These are phyloP conservation scores for Lachancea cidri DNA, from an alignment of 805 yeast species.

Conservation along the genomic window DNA sequence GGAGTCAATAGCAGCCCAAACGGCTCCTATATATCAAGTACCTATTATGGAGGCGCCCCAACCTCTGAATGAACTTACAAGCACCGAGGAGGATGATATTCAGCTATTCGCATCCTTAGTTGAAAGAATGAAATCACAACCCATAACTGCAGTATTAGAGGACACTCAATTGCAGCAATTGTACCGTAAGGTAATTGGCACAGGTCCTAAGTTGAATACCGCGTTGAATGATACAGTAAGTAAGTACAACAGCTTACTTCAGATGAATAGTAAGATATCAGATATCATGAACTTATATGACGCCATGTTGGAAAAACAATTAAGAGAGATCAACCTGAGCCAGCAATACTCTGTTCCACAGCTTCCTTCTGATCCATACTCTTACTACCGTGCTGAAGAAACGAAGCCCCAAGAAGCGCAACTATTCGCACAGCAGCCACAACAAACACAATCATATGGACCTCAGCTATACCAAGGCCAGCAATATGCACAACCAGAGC, in stretches of 20 bases:
- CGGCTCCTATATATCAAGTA: constrained; percentile 5
- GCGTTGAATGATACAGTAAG: constrained; percentile 53
- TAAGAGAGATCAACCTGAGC: constrained; percentile 35
- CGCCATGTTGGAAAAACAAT: constrained; percentile 57
- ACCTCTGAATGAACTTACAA: constrained; percentile 38
- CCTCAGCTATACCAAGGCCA: background rate
- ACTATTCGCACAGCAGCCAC: constrained; percentile 10
- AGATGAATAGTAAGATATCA: constrained; percentile 72
- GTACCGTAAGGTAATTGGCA: constrained; percentile 51
- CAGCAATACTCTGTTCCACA: constrained; percentile 27
- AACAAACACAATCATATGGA: constrained; percentile 4
- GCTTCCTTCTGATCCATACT: constrained; percentile 26
- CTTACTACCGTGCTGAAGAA: constrained; percentile 16
- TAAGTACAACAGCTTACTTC: constrained; percentile 61
- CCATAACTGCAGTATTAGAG: constrained; percentile 36
- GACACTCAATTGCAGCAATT: constrained; percentile 34
- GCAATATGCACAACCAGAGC: constrained; percentile 15
- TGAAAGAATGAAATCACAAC: constrained; percentile 45
- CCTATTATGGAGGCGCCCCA: constrained; percentile 11
- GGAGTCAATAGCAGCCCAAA: constrained; percentile 4
- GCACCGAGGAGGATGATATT: constrained; percentile 65
- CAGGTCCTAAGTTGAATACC: constrained; percentile 66
- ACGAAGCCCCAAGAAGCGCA: background rate
- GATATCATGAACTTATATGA: constrained; percentile 76
- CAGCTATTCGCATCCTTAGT: constrained; percentile 65